phyloP scores from a whole-genome alignment of 2,329 filamentous ascomycete species.

The Penicillium sp. region DNA sequence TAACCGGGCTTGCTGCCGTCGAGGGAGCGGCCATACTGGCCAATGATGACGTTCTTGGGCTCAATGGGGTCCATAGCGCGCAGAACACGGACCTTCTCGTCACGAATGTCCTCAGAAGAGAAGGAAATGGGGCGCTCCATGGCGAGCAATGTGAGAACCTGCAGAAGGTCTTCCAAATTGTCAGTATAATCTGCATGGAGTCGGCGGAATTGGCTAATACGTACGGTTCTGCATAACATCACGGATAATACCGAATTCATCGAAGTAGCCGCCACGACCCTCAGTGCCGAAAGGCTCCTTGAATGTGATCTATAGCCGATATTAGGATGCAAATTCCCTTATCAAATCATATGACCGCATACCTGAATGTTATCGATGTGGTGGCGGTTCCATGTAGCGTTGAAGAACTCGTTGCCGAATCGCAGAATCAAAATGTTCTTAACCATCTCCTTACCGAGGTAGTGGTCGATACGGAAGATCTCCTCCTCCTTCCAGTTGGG shows the following conservation, averaged over 20 bases:
- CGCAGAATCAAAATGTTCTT: conserved; percentile 98
- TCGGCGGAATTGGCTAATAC: conserved; percentile 25
- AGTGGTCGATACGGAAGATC: conserved; percentile 98
- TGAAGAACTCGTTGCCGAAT: conserved; percentile 98
- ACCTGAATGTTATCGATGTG: conserved; percentile 97
- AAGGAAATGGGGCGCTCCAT: conserved; percentile 99
- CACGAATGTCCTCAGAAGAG: conserved; percentile 95
- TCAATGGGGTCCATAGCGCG: conserved; percentile 91
- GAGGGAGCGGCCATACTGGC: conserved; percentile 93
- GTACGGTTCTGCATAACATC: conserved; percentile 98
- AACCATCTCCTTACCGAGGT: conserved; percentile 99
- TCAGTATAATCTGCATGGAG: background rate
- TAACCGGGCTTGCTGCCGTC: conserved; percentile 96
- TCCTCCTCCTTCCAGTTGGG: conserved; percentile 99
- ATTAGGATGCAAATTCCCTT: conserved; percentile 9
- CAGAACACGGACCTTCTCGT: conserved; percentile 95
- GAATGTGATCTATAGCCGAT: conserved; percentile 71
- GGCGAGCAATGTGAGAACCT: conserved; percentile 90
- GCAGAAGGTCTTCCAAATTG: conserved; percentile 67
- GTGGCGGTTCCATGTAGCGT: conserved; percentile 97
- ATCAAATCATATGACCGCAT: conserved; percentile 19
- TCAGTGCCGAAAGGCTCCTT: conserved; percentile 99
- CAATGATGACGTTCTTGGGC: conserved; percentile 99
- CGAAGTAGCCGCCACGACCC: conserved; percentile 96
- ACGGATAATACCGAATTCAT: conserved; percentile 98